Base-by-base conservation (phyloP, 768 basidiomycete genomes). In the Leccinum uliginosum region DNA sequence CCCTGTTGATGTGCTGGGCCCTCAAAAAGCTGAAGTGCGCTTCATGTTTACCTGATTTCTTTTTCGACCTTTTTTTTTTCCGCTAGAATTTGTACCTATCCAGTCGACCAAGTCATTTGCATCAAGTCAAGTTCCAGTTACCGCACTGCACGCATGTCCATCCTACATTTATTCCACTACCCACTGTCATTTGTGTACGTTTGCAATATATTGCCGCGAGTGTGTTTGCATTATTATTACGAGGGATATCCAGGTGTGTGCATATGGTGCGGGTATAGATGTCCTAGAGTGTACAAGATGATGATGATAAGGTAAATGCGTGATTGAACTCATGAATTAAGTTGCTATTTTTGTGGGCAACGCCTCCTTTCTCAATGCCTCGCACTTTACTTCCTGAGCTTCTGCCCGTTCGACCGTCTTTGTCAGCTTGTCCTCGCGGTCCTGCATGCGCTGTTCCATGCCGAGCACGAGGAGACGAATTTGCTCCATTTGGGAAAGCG, bases 361-460 rank as follows among this genome's bases (percentile, higher is more conserved):
- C 5, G 73, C 63, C 54, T 80, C 75, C 59, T 75, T 78, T 59
- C 75, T 71, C 58, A 82, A 53, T 48, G 73, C 66, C 58, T 87
- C 83, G 55, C 79, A 87, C 61, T 73, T 78, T 51, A 69, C 67
- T n/a, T 79, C 75, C 61, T 88, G 85, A 30, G 70, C 70, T 64
- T 86, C 83, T 1, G 87, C 89, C 24, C 76, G 76, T 64, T 82
- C 79, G 17, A 88, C 73, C 26, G 77, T 81, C 66, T 85, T 84
- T 12, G 73, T 63, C 24, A 91, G 70, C 67, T 82, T 83, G 40
- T 81, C 82, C 60, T 89, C 84, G 32, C 86, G 78, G 15, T 70
- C 71, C 56, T 86, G 80, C 58, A 89, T 74, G 54, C 86, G 78
- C 63, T 89, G 83, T 56, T 89, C 86, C 84, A 91, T 89, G 0